A percentile compares a stretch with the other conserved stretches of the same genome.
These are phyloP conservation scores for Amanita rubescens DNA, from an alignment of 768 basidiomycete genomes.

Conservation along the genomic window DNA sequence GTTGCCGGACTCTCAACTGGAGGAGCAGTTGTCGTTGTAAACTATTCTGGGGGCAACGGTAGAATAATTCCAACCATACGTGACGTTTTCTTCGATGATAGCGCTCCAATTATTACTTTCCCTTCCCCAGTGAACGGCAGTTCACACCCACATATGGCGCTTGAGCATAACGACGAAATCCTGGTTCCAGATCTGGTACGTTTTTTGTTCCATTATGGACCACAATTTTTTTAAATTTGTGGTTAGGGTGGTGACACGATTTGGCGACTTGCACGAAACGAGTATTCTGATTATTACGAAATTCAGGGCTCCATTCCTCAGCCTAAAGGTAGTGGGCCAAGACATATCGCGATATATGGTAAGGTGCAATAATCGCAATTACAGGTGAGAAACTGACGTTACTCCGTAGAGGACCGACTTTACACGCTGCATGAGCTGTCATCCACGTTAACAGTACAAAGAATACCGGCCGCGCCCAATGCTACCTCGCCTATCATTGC, in stretches of 20 bases:
- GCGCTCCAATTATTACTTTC: conserved; percentile 44
- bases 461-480: conserved; percentile 32
- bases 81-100: conserved; percentile 23
- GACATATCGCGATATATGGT: conserved; percentile 37
- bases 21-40: conserved; percentile 51
- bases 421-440: conserved; percentile 27
- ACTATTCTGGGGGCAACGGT: conserved; percentile 52
- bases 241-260: conserved; percentile 60
- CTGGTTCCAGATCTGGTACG: conserved; percentile 60
- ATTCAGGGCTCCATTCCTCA: conserved; percentile 58
- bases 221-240: not conserved
- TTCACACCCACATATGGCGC: conserved; percentile 63
- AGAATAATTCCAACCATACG: conserved; percentile 42
- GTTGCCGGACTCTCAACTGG: conserved; percentile 44
- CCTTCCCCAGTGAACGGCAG: conserved; percentile 30
- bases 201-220: conserved; percentile 3
- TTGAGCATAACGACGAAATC: conserved; percentile 48
- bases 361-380: not conserved
- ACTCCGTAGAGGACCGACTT: conserved; percentile 29
- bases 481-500: conserved; percentile 32
- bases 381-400: not conserved
- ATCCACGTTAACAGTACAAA: conserved; percentile 36
- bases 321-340: conserved; percentile 58
- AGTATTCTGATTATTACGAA: conserved; percentile 34
- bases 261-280: conserved; percentile 50